Evolutionary conservation across 768 basidiomycete species (phyloP).

Genomic region (Coprinellus aureogranulatus): DNA sequence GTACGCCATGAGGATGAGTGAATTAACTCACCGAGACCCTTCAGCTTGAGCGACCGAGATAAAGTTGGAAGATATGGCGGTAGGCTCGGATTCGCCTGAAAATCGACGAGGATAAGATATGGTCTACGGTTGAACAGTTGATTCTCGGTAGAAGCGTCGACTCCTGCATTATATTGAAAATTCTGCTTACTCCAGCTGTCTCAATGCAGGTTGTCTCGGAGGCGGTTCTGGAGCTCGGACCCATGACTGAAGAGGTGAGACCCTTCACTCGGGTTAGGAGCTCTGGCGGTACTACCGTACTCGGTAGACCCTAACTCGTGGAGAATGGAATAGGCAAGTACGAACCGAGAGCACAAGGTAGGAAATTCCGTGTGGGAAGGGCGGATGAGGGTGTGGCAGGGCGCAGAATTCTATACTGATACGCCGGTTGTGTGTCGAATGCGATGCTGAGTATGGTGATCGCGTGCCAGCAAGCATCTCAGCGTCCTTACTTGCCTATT

Average conservation of each 20-base stretch:
- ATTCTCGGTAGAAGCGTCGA: neutral
- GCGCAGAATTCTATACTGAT: neutral
- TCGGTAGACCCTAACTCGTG: neutral
- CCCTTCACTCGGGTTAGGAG: neutral
- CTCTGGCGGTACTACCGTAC: neutral
- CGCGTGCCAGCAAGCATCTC: slow-evolving; percentile 3
- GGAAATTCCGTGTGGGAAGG: neutral
- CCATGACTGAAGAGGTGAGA: neutral
- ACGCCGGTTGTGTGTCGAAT: neutral
- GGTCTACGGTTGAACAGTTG: neutral
- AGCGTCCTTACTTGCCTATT: neutral
- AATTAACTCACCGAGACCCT: slow-evolving; percentile 4
- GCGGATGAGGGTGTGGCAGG: neutral
- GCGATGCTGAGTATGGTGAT: neutral
- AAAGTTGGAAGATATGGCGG: slow-evolving; percentile 3
- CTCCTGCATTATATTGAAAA: neutral
- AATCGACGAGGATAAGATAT: neutral
- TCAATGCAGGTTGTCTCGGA: slow-evolving; percentile 2
- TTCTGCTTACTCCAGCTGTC: slow-evolving; percentile 1
- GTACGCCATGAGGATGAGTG: slow-evolving; percentile 6
- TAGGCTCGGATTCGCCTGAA: neutral
- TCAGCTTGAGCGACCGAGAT: slow-evolving; percentile 1
- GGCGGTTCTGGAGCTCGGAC: neutral
- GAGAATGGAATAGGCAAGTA: neutral
- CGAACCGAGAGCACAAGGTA: neutral